Conservation (phyloP, 495 filamentous ascomycete genomes). For the Podospora pseudopauciseta region DNA sequence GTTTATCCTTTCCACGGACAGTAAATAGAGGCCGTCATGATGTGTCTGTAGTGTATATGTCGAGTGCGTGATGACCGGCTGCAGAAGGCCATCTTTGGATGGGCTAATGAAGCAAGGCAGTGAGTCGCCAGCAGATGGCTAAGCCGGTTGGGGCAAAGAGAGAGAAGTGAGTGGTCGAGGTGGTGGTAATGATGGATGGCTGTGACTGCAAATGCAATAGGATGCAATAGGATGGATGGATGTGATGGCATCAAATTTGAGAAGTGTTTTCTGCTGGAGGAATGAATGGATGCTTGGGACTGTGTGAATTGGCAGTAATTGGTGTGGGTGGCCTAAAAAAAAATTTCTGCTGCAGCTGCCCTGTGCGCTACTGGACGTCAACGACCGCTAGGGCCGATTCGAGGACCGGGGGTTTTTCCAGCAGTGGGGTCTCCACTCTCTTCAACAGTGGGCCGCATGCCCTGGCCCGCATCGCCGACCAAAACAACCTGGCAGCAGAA, state of each 20-base stretch:
- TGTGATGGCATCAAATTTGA: neutral
- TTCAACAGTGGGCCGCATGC: neutral
- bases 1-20: neutral
- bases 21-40: neutral
- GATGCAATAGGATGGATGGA: neutral
- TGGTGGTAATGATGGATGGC: neutral
- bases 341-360: neutral
- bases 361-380: neutral
- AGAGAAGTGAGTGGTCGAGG: neutral
- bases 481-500: neutral
- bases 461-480: constrained; percentile 3
- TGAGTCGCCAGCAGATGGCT: constrained; percentile 8
- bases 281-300: neutral
- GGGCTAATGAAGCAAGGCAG: constrained; percentile 1
- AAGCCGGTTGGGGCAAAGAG: constrained; percentile 16
- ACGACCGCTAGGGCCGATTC: constrained; percentile 1
- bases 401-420: constrained; percentile 2
- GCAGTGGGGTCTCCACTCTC: neutral
- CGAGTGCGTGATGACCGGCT: constrained; percentile 7
- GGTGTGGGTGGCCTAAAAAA: constrained; percentile 1
- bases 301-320: constrained; percentile 5
- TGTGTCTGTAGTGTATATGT: neutral
- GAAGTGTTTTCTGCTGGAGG: too few relatives aligned
- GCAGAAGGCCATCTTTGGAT: constrained; percentile 16
- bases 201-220: neutral